phyloP scores from a whole-genome alignment of 2,329 filamentous ascomycete species.

The Bertia moriformis region DNA sequence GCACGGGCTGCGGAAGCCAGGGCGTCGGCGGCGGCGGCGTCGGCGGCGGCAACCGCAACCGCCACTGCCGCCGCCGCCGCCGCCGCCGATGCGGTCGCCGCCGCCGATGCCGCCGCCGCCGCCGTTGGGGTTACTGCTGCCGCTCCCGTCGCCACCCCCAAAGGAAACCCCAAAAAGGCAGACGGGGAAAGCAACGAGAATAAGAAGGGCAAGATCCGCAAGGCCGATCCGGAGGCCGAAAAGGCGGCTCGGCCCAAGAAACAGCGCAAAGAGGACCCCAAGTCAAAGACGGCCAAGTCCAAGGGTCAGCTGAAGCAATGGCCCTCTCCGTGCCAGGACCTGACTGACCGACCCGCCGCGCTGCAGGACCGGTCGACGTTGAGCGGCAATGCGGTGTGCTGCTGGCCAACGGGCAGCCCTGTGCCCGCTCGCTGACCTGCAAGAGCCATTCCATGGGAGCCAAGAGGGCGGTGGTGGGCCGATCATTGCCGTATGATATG shows the following conservation, averaged over 20 bases:
- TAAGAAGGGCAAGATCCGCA: conserved; percentile 63
- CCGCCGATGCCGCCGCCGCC: conserved; percentile 18
- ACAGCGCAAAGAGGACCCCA: conserved; percentile 86
- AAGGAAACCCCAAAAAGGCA: conserved; percentile 56
- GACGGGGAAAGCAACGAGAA: conserved; percentile 38
- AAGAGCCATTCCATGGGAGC: conserved; percentile 93
- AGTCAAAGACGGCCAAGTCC: conserved; percentile 68
- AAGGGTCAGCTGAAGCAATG: conserved; percentile 39
- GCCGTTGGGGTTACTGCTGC: conserved; percentile 21
- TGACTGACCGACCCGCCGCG: conserved; percentile 4
- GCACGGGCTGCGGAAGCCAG: neutral
- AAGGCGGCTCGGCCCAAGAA: conserved; percentile 81
- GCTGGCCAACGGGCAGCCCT: conserved; percentile 71
- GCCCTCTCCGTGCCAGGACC: conserved; percentile 2
- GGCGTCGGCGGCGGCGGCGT: conserved; percentile 23
- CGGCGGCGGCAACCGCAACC: conserved; percentile 25
- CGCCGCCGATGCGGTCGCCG: too few species aligned
- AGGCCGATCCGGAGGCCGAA: conserved; percentile 61
- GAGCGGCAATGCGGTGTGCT: conserved; percentile 85
- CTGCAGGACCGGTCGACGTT: conserved; percentile 68
- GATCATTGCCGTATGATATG: conserved; percentile 85
- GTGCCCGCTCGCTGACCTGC: conserved; percentile 77
- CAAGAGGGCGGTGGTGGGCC: conserved; percentile 73
- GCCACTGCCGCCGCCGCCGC: too few species aligned
- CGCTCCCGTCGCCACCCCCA: conserved; percentile 26